phyloP scores from a whole-genome alignment of 2,329 filamentous ascomycete species.

The Fusarium secorum region DNA sequence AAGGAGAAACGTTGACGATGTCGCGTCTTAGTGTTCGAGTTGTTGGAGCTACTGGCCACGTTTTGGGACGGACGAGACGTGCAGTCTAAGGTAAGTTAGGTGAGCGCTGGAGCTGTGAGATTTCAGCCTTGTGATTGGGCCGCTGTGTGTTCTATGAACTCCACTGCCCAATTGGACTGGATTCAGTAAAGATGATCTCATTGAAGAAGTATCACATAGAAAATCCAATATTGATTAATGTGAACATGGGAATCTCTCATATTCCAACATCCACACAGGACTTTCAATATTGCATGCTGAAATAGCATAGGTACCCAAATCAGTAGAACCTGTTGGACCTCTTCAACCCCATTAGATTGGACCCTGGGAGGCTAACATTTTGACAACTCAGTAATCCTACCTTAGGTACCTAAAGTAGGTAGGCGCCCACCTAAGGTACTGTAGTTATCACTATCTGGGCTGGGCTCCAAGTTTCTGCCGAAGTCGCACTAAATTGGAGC shows the following conservation, averaged over 20 bases:
- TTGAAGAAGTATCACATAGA: background rate
- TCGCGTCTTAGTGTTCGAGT: conserved; percentile 31
- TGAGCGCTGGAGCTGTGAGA: conserved; percentile 26
- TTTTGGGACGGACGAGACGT: conserved; percentile 30
- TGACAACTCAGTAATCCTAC: background rate
- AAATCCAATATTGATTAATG: background rate
- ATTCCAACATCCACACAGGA: background rate
- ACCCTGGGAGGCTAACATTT: conserved; percentile 32
- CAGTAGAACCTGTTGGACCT: background rate
- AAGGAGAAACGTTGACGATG: conserved; percentile 18
- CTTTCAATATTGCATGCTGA: background rate
- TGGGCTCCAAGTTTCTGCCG: conserved; percentile 2
- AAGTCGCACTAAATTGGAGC: conserved; percentile 30
- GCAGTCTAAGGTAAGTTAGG: conserved; percentile 10
- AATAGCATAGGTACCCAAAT: background rate
- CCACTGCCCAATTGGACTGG: background rate
- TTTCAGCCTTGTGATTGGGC: conserved; percentile 40
- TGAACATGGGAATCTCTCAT: background rate
- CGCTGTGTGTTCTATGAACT: conserved; percentile 7
- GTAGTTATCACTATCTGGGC: background rate
- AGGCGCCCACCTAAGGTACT: background rate
- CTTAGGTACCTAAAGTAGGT: background rate
- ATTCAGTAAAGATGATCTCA: background rate
- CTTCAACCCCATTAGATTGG: conserved; percentile 1
- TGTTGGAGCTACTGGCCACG: conserved; percentile 32